phyloP scores from a whole-genome alignment of 2,329 filamentous ascomycete genomes.

The Elsinoe ampelina region DNA sequence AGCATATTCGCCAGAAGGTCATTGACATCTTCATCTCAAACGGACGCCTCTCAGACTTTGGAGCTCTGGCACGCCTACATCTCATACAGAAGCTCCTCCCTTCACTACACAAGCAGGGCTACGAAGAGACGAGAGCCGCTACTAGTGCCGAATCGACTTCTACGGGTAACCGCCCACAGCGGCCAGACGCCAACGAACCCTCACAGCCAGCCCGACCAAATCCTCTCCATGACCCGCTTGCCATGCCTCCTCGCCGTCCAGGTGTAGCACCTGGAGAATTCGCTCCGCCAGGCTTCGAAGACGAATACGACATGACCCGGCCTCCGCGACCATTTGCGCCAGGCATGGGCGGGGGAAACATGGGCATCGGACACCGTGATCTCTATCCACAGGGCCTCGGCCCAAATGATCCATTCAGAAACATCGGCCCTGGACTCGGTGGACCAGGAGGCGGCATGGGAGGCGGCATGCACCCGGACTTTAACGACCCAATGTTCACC shows the following conservation, averaged over 20 bases:
- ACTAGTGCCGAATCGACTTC: constrained; percentile 16
- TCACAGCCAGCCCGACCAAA: constrained; percentile 58
- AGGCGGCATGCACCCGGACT: constrained; percentile 91
- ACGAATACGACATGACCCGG: constrained; percentile 75
- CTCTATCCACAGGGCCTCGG: constrained; percentile 79
- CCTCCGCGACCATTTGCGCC: constrained; percentile 43
- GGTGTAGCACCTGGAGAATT: constrained; percentile 60
- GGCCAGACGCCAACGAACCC: constrained; percentile 38
- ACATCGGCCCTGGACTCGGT: constrained; percentile 38
- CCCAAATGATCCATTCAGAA: constrained; percentile 64
- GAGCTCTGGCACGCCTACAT: constrained; percentile 62
- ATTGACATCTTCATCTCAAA: constrained; percentile 64
- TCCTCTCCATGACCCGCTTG: constrained; percentile 51
- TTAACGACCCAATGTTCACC: constrained; percentile 79
- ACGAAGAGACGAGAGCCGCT: constrained; percentile 48
- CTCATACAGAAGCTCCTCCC: constrained; percentile 78
- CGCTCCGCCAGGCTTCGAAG: constrained; percentile 82
- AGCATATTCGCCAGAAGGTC: constrained; percentile 23
- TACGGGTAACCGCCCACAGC: constrained; percentile 13
- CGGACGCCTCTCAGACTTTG: constrained; percentile 57
- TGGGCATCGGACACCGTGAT: constrained; percentile 72
- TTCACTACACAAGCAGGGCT: constrained; percentile 65
- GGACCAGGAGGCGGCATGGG: constrained; percentile 49
- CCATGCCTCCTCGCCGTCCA: constrained; percentile 51
- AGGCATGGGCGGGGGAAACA: constrained; percentile 26